Conservation (phyloP, 768 basidiomycete genomes). For the Solioccasus polychromus region DNA sequence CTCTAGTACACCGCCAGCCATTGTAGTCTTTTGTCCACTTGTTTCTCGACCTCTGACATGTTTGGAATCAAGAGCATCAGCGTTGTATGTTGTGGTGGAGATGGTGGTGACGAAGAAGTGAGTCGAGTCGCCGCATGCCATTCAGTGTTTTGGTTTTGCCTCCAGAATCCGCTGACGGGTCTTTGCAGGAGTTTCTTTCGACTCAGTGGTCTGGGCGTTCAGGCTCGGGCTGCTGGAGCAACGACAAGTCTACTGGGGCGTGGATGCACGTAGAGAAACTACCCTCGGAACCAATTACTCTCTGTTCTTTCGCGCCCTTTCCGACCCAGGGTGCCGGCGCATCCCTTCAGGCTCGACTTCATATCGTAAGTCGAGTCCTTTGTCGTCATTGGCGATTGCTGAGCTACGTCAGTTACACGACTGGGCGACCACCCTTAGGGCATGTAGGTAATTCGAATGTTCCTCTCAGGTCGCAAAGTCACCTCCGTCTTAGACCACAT, state of each 20-base stretch:
- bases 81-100: no score
- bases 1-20: no score
- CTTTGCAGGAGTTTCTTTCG: no score
- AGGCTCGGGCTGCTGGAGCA: no score
- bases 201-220: no score
- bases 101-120: no score
- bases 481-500: background rate
- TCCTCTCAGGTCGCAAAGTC: background rate
- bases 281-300: no score
- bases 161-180: background rate
- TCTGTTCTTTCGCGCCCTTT: no score
- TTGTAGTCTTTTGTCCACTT: background rate
- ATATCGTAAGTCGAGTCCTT: conserved; percentile 2
- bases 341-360: background rate
- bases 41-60: background rate
- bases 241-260: no score
- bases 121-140: no score
- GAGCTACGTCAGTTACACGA: background rate
- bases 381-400: background rate
- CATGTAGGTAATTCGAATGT: background rate
- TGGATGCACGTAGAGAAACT: no score
- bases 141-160: background rate
- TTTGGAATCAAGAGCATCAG: no score
- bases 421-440: conserved; percentile 6
- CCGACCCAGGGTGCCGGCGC: background rate